phyloP scores from a whole-genome alignment of 768 basidiomycete genomes.

The Lactarius indigo region DNA sequence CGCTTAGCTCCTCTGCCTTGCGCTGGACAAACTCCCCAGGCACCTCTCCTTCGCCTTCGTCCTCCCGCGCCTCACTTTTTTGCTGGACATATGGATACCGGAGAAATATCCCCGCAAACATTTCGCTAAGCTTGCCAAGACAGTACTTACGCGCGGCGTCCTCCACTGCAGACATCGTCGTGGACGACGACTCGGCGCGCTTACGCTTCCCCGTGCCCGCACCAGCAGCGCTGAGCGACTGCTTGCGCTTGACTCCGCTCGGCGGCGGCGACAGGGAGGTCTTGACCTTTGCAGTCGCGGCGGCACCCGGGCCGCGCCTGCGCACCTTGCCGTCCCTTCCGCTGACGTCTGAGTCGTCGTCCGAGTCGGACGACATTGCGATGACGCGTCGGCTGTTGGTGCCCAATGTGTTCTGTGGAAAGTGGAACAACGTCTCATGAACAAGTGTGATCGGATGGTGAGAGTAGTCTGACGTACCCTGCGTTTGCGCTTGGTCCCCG shows the following conservation, averaged over 20 bases:
- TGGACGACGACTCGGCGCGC: slow-evolving; percentile 34
- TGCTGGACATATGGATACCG: slow-evolving; percentile 57
- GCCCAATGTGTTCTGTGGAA: neutral
- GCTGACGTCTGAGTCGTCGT: slow-evolving; percentile 14
- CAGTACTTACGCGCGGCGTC: slow-evolving; percentile 81
- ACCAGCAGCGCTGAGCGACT: slow-evolving; percentile 26
- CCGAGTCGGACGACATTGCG: slow-evolving; percentile 11
- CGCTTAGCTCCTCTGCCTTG: slow-evolving; percentile 39
- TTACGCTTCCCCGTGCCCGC: slow-evolving; percentile 45
- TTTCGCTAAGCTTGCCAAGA: slow-evolving; percentile 66
- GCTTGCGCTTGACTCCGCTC: slow-evolving; percentile 49
- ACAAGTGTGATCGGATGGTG: neutral
- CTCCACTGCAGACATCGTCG: slow-evolving; percentile 37
- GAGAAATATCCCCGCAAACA: slow-evolving; percentile 67
- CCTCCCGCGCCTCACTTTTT: slow-evolving; percentile 17
- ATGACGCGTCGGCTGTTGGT: slow-evolving; percentile 7
- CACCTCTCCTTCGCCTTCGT: slow-evolving; percentile 27
- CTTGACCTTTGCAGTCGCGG: slow-evolving; percentile 17
- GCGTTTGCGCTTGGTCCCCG: slow-evolving; percentile 32
- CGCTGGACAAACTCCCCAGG: neutral
- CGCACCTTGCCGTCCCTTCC: neutral
- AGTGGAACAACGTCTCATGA: neutral
- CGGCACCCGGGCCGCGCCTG: slow-evolving; percentile 22
- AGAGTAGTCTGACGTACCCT: slow-evolving; percentile 41
- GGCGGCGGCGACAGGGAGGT: slow-evolving; percentile 10